These are phyloP conservation scores for Dichotomocladium elegans DNA, from an alignment of 371 early-diverging fungal species.

Conservation along the genomic window DNA sequence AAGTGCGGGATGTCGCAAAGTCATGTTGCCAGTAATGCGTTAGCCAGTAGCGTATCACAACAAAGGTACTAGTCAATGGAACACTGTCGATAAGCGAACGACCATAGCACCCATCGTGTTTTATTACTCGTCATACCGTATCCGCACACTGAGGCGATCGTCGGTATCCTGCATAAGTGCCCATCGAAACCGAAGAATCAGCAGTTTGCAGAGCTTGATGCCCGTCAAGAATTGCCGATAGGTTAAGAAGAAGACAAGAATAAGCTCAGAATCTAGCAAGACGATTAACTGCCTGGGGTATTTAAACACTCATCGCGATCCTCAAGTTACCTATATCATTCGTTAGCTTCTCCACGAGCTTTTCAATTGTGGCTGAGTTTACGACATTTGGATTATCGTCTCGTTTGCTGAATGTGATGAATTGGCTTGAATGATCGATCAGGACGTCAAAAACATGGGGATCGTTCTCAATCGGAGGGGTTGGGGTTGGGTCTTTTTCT, in stretches of 20 bases:
- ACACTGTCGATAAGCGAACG: too few species aligned
- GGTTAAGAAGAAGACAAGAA: constrained; percentile 47
- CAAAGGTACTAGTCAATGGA: constrained; percentile 36
- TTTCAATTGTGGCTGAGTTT: constrained; percentile 53
- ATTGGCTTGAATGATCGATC: constrained; percentile 11
- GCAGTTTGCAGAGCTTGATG: constrained; percentile 41
- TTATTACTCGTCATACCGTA: constrained; percentile 27
- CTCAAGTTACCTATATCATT: constrained; percentile 49
- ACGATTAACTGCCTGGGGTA: background rate
- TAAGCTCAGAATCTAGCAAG: constrained; percentile 34
- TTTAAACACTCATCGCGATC: background rate
- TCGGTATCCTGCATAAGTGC: constrained; percentile 41
- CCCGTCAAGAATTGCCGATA: constrained; percentile 44
- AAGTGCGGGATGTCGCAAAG: constrained; percentile 35
- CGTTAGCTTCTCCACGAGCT: constrained; percentile 59
- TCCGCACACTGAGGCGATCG: constrained; percentile 33
- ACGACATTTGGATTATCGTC: constrained; percentile 19
- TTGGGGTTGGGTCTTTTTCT: constrained; percentile 19
- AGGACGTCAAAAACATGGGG: constrained; percentile 42
- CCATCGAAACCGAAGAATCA: constrained; percentile 50
- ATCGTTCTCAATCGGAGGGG: constrained; percentile 41
- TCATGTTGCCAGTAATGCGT: constrained; percentile 45
- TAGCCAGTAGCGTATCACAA: constrained; percentile 49
- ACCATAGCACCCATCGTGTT: too few species aligned
- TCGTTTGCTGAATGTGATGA: constrained; percentile 37